Evolutionary conservation across 2,329 filamentous ascomycete species (phyloP).

Genomic region (Alternaria sp.): DNA sequence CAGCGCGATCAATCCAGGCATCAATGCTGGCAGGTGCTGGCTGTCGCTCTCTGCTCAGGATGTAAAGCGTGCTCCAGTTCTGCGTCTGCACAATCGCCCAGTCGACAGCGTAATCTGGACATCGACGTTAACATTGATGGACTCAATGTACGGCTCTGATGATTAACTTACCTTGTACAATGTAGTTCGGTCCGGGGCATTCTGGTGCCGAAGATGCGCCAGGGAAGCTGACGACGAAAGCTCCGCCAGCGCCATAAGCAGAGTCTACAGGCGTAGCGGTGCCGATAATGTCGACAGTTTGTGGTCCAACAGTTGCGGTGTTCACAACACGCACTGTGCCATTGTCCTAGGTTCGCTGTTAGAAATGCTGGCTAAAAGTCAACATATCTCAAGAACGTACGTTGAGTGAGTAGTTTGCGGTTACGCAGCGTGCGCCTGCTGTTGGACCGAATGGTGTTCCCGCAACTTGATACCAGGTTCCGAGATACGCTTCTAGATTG

Average conservation of each 20-base stretch:
- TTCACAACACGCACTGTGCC: constrained; percentile 38
- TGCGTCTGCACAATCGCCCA: constrained; percentile 43
- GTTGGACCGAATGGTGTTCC: constrained; percentile 42
- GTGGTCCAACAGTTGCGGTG: constrained; percentile 27
- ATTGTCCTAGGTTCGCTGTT: constrained; percentile 19
- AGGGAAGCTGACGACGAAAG: constrained; percentile 38
- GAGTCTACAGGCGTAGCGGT: constrained; percentile 32
- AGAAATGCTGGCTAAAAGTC: background rate
- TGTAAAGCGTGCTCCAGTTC: constrained; percentile 39
- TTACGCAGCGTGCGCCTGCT: constrained; percentile 34
- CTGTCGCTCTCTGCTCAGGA: constrained; percentile 35
- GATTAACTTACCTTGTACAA: constrained; percentile 34
- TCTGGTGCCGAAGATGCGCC: constrained; percentile 15
- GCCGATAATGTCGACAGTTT: constrained; percentile 26
- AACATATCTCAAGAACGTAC: constrained; percentile 5
- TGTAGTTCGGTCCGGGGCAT: constrained; percentile 41
- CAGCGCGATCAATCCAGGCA: constrained; percentile 22
- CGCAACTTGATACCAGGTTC: constrained; percentile 44
- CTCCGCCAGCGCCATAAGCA: constrained; percentile 31
- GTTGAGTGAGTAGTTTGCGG: constrained; percentile 36
- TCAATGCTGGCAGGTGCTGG: constrained; percentile 29
- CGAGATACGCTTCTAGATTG: constrained; percentile 36
- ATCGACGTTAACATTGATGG: background rate
- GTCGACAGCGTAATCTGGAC: constrained; percentile 32
- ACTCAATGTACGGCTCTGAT: background rate